These are phyloP conservation scores for Cucumis hystrix DNA, from an alignment of 306 rosid genomes.

Conservation along the genomic window DNA sequence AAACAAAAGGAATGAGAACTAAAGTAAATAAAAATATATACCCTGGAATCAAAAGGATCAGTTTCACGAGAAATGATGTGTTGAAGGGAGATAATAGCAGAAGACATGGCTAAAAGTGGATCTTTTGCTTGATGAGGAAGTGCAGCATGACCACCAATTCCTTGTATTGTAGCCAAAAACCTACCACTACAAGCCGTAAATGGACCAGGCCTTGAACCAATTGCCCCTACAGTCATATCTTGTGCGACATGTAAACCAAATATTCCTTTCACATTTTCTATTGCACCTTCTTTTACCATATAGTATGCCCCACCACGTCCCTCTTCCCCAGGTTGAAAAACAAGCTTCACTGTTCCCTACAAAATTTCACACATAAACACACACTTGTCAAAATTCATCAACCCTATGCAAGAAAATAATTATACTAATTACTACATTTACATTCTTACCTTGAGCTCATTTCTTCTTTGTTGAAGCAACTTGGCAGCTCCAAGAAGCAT, in stretches of 20 bases:
- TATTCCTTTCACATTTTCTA: constrained; percentile 32
- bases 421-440: too few relatives aligned
- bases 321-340: constrained; percentile 53
- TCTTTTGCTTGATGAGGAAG: constrained; percentile 24
- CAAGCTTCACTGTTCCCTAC: constrained; percentile 57
- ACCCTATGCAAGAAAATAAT: too few relatives aligned
- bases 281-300: constrained; percentile 35
- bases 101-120: constrained; percentile 33
- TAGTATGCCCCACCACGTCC: constrained; percentile 42
- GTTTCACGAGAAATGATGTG: constrained; percentile 45
- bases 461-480: constrained; percentile 29
- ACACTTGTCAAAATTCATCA: too few relatives aligned
- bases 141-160: constrained; percentile 30
- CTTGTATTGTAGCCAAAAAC: constrained; percentile 24
- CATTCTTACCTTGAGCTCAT: constrained; percentile 24
- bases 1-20: not conserved
- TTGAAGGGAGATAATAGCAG: constrained; percentile 32
- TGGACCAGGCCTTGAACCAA: constrained; percentile 41
- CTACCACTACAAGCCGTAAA: constrained; percentile 28
- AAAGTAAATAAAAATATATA: not conserved
- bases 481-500: constrained; percentile 63
- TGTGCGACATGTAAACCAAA: constrained; percentile 36
- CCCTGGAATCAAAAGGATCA: constrained; percentile 36
- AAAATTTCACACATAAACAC: not conserved
- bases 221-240: constrained; percentile 13